Conservation (phyloP, 306 rosid genomes). For the Quercus engelmannii region DNA sequence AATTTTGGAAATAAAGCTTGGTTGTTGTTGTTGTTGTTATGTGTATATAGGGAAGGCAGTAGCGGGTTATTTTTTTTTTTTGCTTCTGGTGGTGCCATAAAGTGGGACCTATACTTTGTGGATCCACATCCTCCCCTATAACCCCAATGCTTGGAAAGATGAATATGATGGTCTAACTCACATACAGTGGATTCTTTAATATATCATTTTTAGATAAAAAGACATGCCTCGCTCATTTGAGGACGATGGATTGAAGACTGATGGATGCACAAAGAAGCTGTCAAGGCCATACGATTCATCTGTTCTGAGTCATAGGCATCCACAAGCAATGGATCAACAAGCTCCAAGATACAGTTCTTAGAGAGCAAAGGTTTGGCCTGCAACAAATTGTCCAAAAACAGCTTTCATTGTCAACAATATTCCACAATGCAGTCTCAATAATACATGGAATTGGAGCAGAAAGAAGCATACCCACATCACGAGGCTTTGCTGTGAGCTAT, state of each 20-base stretch:
- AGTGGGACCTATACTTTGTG: neutral
- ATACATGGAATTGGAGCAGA: neutral
- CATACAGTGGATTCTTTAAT: neutral
- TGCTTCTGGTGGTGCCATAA: neutral
- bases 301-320: constrained; percentile 54
- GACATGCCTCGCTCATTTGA: constrained; percentile 71
- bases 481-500: constrained; percentile 83
- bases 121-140: neutral
- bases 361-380: constrained; percentile 90
- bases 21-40: too few relatives aligned
- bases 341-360: constrained; percentile 39
- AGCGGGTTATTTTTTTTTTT: neutral
- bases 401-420: neutral
- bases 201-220: neutral
- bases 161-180: neutral
- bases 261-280: constrained; percentile 72
- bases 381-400: constrained; percentile 1
- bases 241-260: constrained; percentile 77
- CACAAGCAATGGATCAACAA: constrained; percentile 61
- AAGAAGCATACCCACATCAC: constrained; percentile 78
- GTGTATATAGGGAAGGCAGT: neutral
- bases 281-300: constrained; percentile 47
- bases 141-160: neutral
- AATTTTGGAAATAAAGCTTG: too few relatives aligned
- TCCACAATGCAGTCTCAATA: constrained; percentile 3